Conservation (phyloP, 768 basidiomycete genomes). For the Dentipellis sp. region DNA sequence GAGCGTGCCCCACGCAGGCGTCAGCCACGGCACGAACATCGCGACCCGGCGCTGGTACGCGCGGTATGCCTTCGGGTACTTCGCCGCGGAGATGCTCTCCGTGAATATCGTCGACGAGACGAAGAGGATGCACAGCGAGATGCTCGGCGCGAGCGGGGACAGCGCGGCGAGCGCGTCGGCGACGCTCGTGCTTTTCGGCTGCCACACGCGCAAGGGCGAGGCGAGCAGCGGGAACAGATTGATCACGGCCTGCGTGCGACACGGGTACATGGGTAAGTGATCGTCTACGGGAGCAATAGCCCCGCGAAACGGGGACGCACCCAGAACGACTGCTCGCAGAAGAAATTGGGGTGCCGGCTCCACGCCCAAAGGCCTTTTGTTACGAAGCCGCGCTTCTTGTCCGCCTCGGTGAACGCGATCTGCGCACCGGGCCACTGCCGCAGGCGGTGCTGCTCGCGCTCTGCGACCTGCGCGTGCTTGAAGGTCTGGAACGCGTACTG, state of each 20-base stretch:
- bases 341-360: conserved; percentile 87
- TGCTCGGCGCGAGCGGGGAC: conserved; percentile 40
- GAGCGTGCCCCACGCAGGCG: background rate
- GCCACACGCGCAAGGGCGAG: conserved; percentile 15
- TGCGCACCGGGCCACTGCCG: conserved; percentile 56
- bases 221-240: conserved; percentile 57
- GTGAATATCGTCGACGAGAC: conserved; percentile 70
- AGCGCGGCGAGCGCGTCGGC: conserved; percentile 19
- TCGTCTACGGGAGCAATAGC: background rate
- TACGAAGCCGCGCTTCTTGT: conserved; percentile 73
- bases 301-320: conserved; percentile 28
- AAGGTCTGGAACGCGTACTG: conserved; percentile 80
- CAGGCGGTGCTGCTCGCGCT: conserved; percentile 18
- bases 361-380: conserved; percentile 83
- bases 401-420: conserved; percentile 56
- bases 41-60: conserved; percentile 72
- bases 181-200: conserved; percentile 14
- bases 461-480: conserved; percentile 35
- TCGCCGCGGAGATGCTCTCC: conserved; percentile 66
- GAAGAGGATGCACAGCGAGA: conserved; percentile 64
- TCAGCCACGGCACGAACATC: conserved; percentile 53
- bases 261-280: background rate
- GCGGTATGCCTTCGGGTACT: conserved; percentile 63
- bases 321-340: conserved; percentile 87
- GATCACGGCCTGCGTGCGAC: conserved; percentile 45